phyloP scores from a whole-genome alignment of 306 rosid species.

The Glycine tomentella region DNA sequence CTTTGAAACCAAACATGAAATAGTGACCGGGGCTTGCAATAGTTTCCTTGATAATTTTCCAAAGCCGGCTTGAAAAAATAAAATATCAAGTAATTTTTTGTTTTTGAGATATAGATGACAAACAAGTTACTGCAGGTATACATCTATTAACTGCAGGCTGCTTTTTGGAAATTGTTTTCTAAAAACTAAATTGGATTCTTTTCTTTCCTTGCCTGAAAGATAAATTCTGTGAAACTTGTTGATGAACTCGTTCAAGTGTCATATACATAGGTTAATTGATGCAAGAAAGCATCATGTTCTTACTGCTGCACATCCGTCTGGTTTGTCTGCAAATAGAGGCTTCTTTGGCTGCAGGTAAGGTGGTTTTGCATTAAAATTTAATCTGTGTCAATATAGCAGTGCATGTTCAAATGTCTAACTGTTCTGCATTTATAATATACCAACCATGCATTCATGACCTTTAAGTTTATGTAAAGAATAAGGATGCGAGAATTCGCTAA shows the following conservation, averaged over 20 bases:
- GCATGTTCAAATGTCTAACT: conserved; percentile 4
- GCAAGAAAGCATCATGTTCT: conserved; percentile 85
- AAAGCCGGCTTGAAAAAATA: conserved; percentile 19
- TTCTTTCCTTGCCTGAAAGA: conserved; percentile 19
- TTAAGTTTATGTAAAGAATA: conserved; percentile 3
- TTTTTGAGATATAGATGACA: neutral
- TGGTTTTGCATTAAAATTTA: conserved; percentile 17
- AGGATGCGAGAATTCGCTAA: neutral
- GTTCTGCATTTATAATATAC: conserved; percentile 16
- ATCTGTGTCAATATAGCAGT: neutral
- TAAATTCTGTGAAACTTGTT: conserved; percentile 29
- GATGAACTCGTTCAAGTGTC: conserved; percentile 39
- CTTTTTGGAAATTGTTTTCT: conserved; percentile 23
- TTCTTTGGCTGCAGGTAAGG: conserved; percentile 96
- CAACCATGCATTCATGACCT: conserved; percentile 13
- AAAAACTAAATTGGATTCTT: too few species aligned
- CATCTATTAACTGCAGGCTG: conserved; percentile 20
- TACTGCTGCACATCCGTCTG: conserved; percentile 95
- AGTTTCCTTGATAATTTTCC: conserved; percentile 14
- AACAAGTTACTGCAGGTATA: neutral
- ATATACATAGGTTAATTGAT: conserved; percentile 73
- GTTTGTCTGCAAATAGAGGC: conserved; percentile 93
- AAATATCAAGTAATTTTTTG: neutral
- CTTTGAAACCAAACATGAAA: conserved; percentile 27
- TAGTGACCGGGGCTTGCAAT: conserved; percentile 9